Evolutionary conservation across 169 alveolate species (phyloP), one percentile per base, ranked within the genome.

Genomic region (Cryptosporidium viatorum): DNA sequence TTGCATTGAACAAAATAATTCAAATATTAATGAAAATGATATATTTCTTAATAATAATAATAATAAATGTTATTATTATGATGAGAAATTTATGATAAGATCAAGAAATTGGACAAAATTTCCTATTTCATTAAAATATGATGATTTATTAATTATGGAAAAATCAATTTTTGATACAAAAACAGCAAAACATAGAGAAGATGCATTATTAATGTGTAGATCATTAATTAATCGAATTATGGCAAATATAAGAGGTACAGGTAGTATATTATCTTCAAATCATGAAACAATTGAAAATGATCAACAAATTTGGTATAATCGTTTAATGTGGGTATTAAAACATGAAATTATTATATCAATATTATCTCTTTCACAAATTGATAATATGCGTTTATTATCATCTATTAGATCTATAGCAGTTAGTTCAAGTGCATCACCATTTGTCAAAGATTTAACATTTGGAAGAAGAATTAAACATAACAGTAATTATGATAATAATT

Each of bases 91-190:
- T 37, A 55, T 73, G 70, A 8, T 33, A 21, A 37, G 31, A 39
- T 52, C 35, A 12, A 65, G 59, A 55, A 52, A 80, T 43, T 80
- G 89, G 89, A 80, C 80, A 80, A 80, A 45, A 48, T 80, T 65
- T 21, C 89, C 89, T n/a, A 48, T 41, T n/a, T 39, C 26, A 62
- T 41, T 80, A 80, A 80, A 23, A 62, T 80, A 80, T 60, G 89
- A 80, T 80, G 89, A 80, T 48, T 58, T 80, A 43, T 80, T 80
- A 80, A 43, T 80, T n/a, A 80, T 80, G 89, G 89, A 80, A 62
- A 80, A 80, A 50, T 80, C 89, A n/a, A 67, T 80, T 59, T 80
- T 60, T 80, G 89, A 80, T 65, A 41, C 37, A 60, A 52, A 18
- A 8, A 62, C 89, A 23, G 51, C 80, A 62, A 80, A 80, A 31